Percentiles rank a stretch among this genome's conserved stretches.
phyloP scores from a whole-genome alignment of 306 rosid species.

The Abrus pulchellus region DNA sequence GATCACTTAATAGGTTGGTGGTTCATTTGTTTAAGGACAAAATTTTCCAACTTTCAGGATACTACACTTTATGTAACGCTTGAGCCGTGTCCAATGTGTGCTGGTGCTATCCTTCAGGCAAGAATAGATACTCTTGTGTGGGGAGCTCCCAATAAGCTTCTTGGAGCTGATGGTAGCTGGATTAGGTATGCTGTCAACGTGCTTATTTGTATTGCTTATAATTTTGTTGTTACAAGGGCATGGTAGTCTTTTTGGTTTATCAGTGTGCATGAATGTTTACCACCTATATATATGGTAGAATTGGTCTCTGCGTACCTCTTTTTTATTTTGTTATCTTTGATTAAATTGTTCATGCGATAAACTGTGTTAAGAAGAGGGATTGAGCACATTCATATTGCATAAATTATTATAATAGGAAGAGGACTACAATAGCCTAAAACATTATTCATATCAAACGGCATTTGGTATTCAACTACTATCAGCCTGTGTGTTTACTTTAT shows the following conservation, averaged over 20 bases:
- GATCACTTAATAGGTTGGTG: conserved; percentile 23
- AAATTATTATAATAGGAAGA: background rate
- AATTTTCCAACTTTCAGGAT: conserved; percentile 59
- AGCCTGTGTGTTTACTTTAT: no score
- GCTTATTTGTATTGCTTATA: conserved; percentile 16
- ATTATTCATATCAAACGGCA: conserved; percentile 12
- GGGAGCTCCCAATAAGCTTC: conserved; percentile 99
- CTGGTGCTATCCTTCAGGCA: conserved; percentile 97
- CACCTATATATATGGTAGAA: background rate
- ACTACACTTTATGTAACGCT: conserved; percentile 89
- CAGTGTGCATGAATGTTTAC: conserved; percentile 9
- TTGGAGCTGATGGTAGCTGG: conserved; percentile 99
- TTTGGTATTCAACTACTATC: conserved; percentile 9
- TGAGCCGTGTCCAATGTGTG: conserved; percentile 99
- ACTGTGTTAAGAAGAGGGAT: background rate
- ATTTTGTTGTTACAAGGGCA: conserved; percentile 31
- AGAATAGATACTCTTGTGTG: conserved; percentile 83
- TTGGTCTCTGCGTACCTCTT: background rate
- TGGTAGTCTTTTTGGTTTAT: conserved; percentile 27
- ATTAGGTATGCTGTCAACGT: conserved; percentile 67
- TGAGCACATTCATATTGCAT: background rate
- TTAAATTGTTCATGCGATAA: conserved; percentile 22
- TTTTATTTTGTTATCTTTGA: background rate
- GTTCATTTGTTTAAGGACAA: conserved; percentile 46
- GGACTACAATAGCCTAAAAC: conserved; percentile 7